Evolutionary conservation across 73 alveolate genomes (phyloP), one percentile per base, ranked within the genome.

Genomic region (Paramecium sexaurelia): DNA sequence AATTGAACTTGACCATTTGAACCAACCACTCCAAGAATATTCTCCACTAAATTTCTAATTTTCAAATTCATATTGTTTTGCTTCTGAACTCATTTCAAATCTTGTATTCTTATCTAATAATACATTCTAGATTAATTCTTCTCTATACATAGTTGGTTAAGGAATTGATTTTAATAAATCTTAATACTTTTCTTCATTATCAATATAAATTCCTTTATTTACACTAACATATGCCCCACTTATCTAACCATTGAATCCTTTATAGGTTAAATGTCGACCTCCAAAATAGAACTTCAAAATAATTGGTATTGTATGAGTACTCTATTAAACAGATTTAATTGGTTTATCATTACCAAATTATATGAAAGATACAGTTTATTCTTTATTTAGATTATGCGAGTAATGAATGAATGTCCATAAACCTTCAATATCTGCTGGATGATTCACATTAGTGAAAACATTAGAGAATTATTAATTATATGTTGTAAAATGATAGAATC

Each of bases 1-100:
- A 33, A 17, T 24, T 3, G 4, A 22, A 26, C 61, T 33, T 5
- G 68, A 29, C 90, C 90, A 78, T 43, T 78, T 78, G 13, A 78
- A 78, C 90, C 90, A 78, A 41, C 90, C 90, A 78, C 90, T 78
- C 90, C 90, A 78, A 41, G 90, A 56, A 22, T 78, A 78, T 78
- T 78, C 73, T 24, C 27, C 55, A 24, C 73, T 24, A 19, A 78
- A 78, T 40, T 9, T 17, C 36, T 32, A 27, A 78, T 78, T 61
- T 5, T 78, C 90, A 24, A 40, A 41, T 11, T 20, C 41, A 24
- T 13, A 22, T 43, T 40, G 26, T 22, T 78, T 78, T 7, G 43
- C 47, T 78, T 78, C 69, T 40, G 73, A 29, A 9, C 41, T 45
- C 29, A 61, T 33, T 1, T 78, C 73, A 43, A 41, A 78, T 22